Evolutionary conservation across 2,329 filamentous ascomycete genomes (phyloP).

Genomic region (Tothia fuscella): DNA sequence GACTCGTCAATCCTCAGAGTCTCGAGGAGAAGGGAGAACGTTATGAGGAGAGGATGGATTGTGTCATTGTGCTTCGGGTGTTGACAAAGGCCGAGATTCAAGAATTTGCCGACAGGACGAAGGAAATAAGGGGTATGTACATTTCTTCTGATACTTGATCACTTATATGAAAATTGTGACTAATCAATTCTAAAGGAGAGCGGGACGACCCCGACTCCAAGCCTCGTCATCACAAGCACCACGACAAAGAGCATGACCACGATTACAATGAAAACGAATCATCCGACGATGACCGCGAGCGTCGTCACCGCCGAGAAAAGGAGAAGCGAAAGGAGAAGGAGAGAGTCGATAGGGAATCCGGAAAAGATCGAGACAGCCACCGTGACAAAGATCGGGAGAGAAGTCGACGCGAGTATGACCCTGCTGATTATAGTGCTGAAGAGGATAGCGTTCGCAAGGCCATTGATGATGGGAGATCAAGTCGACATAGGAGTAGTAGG

Average conservation of each 20-base stretch:
- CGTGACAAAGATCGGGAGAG: constrained; percentile 4
- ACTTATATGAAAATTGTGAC: not conserved
- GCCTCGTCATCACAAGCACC: not conserved
- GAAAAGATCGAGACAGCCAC: constrained; percentile 1
- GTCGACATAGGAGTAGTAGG: too few relatives aligned
- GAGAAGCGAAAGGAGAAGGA: constrained; percentile 2
- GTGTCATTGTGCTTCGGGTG: constrained; percentile 84
- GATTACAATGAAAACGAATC: not conserved
- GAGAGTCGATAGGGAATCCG: constrained; percentile 1
- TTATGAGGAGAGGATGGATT: constrained; percentile 84
- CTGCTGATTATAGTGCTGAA: constrained; percentile 3
- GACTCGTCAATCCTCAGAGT: constrained; percentile 80
- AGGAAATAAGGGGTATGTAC: constrained; percentile 41
- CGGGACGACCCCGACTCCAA: constrained; percentile 6
- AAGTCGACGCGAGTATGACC: not conserved
- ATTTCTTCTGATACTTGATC: not conserved
- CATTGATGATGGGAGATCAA: constrained; percentile 1
- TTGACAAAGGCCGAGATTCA: constrained; percentile 83
- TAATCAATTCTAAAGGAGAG: not conserved
- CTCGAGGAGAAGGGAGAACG: constrained; percentile 78
- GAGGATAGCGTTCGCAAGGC: constrained; percentile 2
- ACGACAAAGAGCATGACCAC: not conserved
- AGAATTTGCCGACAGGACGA: constrained; percentile 69
- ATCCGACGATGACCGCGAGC: not conserved
- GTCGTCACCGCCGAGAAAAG: constrained; percentile 3